Base-by-base conservation (phyloP, 352 stramenopile species). In the Pythium monospermum region DNA sequence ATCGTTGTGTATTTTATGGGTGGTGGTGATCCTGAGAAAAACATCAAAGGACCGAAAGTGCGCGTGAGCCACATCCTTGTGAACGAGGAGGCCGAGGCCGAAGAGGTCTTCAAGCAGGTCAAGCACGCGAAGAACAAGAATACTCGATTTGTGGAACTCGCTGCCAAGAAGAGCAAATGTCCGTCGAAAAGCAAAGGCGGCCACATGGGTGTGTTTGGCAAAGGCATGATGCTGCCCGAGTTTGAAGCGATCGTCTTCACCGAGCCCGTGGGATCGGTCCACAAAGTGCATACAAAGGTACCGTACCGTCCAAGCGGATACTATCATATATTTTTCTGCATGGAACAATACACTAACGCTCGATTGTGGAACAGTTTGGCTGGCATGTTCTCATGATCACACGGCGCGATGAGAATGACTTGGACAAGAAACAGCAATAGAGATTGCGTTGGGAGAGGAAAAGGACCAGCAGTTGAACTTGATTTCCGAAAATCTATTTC, bases 371-470 rank as follows among this genome's bases (percentile, higher is more conserved):
- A n/a, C 37, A 91, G 67, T 91, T 91, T 61, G 79, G 79, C 11
- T 91, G 71, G 72, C 79, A 91, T 48, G 63, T 91, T 48, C 53
- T 91, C 43, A 68, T 91, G 55, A 88, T 78, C 56, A 79, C 68
- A 18, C 66, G 86, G 49, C 74, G 79, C 41, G 68, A 73, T 16
- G 78, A 69, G 33, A 58, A 71, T 46, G 64, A 66, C 47, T 54
- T 59, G 57, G 61, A 59, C 16, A 43, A 61, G n/a, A 67, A 68
- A 40, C 67, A 71, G 65, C 36, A 40, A 6, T 49, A 53, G 37
- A n/a, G n/a, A n/a, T n/a, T n/a, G n/a, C n/a, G n/a, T n/a, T n/a
- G n/a, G n/a, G n/a, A n/a, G n/a, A n/a, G n/a, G n/a, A n/a, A n/a
- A n/a, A n/a, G n/a, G n/a, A n/a, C n/a, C n/a, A n/a, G n/a, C n/a